These are phyloP conservation scores for Prunus salicina DNA, from an alignment of 306 rosid genomes.

Conservation along the genomic window DNA sequence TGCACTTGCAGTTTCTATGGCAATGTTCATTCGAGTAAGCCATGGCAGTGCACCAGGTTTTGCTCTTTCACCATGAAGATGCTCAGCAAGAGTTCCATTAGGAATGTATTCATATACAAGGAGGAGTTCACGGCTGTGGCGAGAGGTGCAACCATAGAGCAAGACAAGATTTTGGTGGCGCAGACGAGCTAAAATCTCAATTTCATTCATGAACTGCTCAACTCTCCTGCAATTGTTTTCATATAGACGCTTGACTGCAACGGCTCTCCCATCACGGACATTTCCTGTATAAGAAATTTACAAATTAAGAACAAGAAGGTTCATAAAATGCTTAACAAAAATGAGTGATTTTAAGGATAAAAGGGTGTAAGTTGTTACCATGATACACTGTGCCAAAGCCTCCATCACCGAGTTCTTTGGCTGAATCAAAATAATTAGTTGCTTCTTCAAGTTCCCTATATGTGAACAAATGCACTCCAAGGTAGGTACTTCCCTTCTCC, in stretches of 20 bases:
- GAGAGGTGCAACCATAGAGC: conserved; percentile 86
- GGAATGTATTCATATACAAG: conserved; percentile 80
- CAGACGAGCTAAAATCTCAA: conserved; percentile 46
- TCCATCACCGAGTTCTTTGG: conserved; percentile 80
- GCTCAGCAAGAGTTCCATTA: conserved; percentile 84
- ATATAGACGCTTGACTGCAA: conserved; percentile 79
- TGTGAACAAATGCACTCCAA: conserved; percentile 47
- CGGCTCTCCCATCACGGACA: conserved; percentile 65
- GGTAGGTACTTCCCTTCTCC: conserved; percentile 51
- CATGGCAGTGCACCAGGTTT: conserved; percentile 51
- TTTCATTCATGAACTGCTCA: conserved; percentile 80
- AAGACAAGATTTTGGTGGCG: conserved; percentile 71
- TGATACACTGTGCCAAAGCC: conserved; percentile 80
- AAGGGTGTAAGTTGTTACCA: conserved; percentile 37
- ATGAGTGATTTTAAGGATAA: neutral
- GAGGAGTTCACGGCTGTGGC: conserved; percentile 72
- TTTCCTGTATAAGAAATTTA: conserved; percentile 37
- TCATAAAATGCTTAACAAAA: neutral
- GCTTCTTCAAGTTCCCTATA: conserved; percentile 71
- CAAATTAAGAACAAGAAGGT: neutral
- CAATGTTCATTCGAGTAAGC: conserved; percentile 62
- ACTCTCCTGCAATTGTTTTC: conserved; percentile 80
- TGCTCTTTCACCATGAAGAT: conserved; percentile 61
- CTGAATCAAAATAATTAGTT: conserved; percentile 52
- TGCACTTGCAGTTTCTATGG: conserved; percentile 75